phyloP scores from a whole-genome alignment of 2,329 filamentous ascomycete genomes.

The Colletotrichum gloeosporioides region DNA sequence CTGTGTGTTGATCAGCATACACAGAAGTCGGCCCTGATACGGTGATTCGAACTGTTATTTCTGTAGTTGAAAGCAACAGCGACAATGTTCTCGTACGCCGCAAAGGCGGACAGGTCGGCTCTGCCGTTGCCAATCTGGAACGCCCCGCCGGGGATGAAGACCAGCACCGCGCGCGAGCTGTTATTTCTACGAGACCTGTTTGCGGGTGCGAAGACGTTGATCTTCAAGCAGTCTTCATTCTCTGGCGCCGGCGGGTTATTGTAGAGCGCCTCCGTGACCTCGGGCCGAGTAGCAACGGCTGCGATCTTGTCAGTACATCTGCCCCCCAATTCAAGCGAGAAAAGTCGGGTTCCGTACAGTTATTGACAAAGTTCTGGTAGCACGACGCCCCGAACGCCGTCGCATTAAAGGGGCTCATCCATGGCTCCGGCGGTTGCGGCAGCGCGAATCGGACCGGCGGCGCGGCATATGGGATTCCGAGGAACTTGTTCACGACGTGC shows the following conservation, averaged over 20 bases:
- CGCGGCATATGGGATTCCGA: constrained; percentile 59
- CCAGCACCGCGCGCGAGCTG: constrained; percentile 21
- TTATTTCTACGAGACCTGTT: not conserved
- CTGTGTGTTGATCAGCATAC: not conserved
- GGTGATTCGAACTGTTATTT: not conserved
- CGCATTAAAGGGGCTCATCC: not conserved
- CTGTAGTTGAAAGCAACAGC: constrained; percentile 31
- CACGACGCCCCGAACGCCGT: not conserved
- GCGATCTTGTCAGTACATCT: not conserved
- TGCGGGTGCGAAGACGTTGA: constrained; percentile 31
- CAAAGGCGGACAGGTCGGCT: constrained; percentile 28
- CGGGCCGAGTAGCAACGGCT: not conserved
- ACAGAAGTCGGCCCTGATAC: too few species aligned
- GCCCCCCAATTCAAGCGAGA: accelerated
- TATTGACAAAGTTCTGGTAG: not conserved
- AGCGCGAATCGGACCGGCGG: constrained; percentile 40
- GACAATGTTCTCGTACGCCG: constrained; percentile 31
- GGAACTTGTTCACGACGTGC: constrained; percentile 42
- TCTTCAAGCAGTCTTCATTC: constrained; percentile 33
- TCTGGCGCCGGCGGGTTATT: not conserved
- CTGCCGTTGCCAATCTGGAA: constrained; percentile 27
- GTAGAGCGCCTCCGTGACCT: not conserved
- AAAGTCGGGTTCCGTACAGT: not conserved
- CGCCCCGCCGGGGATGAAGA: constrained; percentile 31
- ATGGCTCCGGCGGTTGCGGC: not conserved